Conservation (phyloP, 192 early-diverging fungal genomes). For the Entomortierella lignicola region DNA sequence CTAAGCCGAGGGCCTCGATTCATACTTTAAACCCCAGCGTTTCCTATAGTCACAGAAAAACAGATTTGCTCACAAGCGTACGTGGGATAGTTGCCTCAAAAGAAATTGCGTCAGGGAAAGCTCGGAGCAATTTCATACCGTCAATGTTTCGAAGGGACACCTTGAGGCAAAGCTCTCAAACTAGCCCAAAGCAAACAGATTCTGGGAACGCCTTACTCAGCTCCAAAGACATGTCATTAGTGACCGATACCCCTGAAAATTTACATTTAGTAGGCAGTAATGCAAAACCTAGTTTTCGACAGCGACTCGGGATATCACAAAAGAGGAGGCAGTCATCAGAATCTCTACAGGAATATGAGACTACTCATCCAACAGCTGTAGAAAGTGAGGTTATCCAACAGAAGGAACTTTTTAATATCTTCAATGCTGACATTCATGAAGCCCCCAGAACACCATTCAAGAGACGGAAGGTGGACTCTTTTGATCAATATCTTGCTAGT, state of each 20-base stretch:
- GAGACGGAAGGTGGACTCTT: conserved; percentile 14
- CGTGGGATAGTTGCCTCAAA: neutral
- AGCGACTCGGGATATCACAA: conserved; percentile 21
- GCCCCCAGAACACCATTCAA: conserved; percentile 29
- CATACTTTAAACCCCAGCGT: neutral
- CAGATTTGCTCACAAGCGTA: neutral
- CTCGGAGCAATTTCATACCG: neutral
- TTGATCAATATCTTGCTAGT: neutral
- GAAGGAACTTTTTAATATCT: conserved; percentile 10
- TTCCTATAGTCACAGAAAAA: neutral
- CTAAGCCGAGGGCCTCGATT: neutral
- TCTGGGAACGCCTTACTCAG: neutral
- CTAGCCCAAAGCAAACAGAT: neutral
- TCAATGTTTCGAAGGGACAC: neutral
- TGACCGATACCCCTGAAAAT: neutral
- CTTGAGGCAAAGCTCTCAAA: neutral
- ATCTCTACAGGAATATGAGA: neutral
- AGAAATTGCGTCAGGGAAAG: neutral
- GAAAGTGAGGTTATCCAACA: conserved; percentile 7
- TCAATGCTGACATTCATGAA: conserved; percentile 10
- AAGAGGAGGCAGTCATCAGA: conserved; percentile 46
- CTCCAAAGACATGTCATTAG: neutral
- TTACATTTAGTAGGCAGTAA: neutral
- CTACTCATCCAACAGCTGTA: neutral
- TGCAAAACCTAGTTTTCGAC: neutral